These are phyloP conservation scores for Thecamonas trahens DNA, from an alignment of 78 protist genomes.

Conservation along the genomic window DNA sequence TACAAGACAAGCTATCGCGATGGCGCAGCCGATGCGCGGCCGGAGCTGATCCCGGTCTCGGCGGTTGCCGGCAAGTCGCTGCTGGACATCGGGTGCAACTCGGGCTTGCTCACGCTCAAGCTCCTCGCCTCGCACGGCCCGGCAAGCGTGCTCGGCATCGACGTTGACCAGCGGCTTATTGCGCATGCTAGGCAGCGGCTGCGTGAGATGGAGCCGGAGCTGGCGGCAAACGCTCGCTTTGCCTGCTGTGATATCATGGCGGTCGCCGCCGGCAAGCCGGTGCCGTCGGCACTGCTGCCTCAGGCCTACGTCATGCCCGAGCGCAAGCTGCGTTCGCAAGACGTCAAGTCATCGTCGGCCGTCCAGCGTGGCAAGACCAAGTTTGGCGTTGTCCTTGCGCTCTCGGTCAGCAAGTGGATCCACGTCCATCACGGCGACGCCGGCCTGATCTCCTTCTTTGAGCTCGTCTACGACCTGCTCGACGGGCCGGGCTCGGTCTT, in stretches of 20 bases:
- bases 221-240: not conserved
- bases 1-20: too few relatives aligned
- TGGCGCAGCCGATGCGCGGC: not conserved
- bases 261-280: not conserved
- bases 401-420: not conserved
- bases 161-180: not conserved
- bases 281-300: too few relatives aligned
- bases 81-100: not conserved
- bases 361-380: too few relatives aligned
- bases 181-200: not conserved
- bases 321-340: too few relatives aligned
- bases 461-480: not conserved
- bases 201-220: not conserved
- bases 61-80: not conserved
- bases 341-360: too few relatives aligned
- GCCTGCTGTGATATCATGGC: not conserved
- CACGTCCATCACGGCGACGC: not conserved
- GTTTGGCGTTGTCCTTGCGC: not conserved
- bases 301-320: too few relatives aligned
- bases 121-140: not conserved
- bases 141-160: not conserved
- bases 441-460: not conserved
- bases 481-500: not conserved
- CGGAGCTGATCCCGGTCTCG: not conserved
- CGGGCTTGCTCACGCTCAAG: not conserved